Conservation (phyloP, 306 rosid genomes). For the Benincasa hispida region DNA sequence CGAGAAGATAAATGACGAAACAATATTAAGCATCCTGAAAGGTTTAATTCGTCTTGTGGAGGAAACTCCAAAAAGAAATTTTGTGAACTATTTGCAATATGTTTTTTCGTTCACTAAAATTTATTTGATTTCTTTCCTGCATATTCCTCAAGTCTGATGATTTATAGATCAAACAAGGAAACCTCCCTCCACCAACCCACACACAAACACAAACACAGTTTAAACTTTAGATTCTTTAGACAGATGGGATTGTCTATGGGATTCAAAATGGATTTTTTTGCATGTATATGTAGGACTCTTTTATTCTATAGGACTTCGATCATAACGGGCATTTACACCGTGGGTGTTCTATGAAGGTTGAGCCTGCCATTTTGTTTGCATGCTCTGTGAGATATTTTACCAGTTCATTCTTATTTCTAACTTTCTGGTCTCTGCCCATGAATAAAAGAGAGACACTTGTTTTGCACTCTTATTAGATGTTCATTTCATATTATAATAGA, state of each 20-base stretch:
- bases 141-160: too few species aligned
- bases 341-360: not conserved
- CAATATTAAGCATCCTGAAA: not conserved
- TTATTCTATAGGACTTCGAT: not conserved
- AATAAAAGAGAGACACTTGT: not conserved
- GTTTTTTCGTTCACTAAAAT: too few species aligned
- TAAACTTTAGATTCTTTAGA: not conserved
- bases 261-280: not conserved
- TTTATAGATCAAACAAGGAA: too few species aligned
- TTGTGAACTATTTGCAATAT: too few species aligned
- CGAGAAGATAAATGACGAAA: not conserved
- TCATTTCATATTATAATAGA: not conserved
- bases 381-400: not conserved
- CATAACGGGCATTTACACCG: not conserved
- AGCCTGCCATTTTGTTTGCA: not conserved
- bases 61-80: not conserved
- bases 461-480: not conserved
- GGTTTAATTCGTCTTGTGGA: not conserved
- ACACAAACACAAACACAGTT: too few species aligned
- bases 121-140: too few species aligned
- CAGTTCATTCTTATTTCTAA: not conserved
- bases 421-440: too few species aligned
- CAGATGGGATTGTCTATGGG: not conserved
- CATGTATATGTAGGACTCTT: not conserved
- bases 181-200: too few species aligned